Percentiles rank a stretch among this genome's conserved stretches.
Conservation (phyloP, 2,329 filamentous ascomycete species). For the Claviceps fusiformis region DNA sequence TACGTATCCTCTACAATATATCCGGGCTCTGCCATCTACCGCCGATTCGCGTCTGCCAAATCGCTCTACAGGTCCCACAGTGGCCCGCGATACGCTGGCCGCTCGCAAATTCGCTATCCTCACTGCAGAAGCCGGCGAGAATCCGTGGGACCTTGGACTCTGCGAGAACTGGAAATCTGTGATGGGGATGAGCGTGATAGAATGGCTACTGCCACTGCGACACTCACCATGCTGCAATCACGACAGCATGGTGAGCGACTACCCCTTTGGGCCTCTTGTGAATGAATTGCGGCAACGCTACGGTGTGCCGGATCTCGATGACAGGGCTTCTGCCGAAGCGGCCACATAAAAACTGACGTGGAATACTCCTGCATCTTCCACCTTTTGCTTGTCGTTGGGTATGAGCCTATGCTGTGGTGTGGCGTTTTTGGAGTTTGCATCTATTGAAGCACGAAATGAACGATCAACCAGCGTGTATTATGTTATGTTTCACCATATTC, state of each 20-base stretch:
- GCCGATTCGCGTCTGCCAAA: slow-evolving; percentile 2
- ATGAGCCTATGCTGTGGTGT: too few species aligned
- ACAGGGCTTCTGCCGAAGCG: neutral
- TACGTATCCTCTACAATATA: slow-evolving; percentile 39
- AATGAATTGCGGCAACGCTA: slow-evolving; percentile 35
- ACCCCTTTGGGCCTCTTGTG: slow-evolving; percentile 50
- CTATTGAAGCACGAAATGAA: too few species aligned
- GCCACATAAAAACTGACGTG: neutral
- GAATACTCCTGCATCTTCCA: too few species aligned
- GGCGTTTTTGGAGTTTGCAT: too few species aligned
- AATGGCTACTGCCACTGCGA: slow-evolving; percentile 72
- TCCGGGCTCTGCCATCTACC: neutral
- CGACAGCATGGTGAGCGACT: slow-evolving; percentile 51
- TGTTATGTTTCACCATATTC: too few species aligned
- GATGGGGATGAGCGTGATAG: slow-evolving; percentile 56
- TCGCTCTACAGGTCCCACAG: slow-evolving; percentile 7
- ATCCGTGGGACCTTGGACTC: slow-evolving; percentile 69
- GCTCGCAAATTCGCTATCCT: slow-evolving; percentile 67
- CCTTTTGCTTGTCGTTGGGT: too few species aligned
- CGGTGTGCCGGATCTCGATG: slow-evolving; percentile 10
- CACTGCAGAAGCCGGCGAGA: slow-evolving; percentile 57
- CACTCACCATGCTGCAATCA: slow-evolving; percentile 63
- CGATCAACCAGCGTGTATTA: too few species aligned
- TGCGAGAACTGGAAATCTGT: slow-evolving; percentile 62
- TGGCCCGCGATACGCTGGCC: slow-evolving; percentile 31